Evolutionary conservation across 2,329 filamentous ascomycete species (phyloP), one percentile per base, ranked within the genome.

Genomic region (Trichoderma sp.): DNA sequence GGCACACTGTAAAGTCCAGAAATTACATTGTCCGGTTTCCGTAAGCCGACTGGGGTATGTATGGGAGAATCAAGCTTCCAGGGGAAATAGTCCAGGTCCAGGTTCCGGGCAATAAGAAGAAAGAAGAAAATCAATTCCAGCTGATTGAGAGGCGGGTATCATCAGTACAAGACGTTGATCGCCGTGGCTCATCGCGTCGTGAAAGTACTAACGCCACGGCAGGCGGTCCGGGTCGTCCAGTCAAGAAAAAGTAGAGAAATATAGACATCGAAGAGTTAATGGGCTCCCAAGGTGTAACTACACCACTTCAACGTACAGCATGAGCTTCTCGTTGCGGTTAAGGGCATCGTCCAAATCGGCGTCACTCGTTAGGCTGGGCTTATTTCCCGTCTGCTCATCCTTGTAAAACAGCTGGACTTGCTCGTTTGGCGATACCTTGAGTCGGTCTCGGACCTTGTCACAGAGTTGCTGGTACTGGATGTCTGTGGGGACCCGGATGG

Each of bases 401-500:
- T 93, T 92, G 84, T 97, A 98, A 76, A 91, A 93, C 28, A 98
- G 87, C 73, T 92, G 86, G 32, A 98, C 87, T 26, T 92, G 88
- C n/a, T 93, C 90, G 11, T 88, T 85, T 13, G 85, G 83, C 0
- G 85, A 85, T 65, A 97, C 87, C 83, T 94, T 94, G 74, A 97
- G 87, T 58, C 96, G 88, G 76, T 98, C 94, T 64, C 90, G 88
- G 72, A 98, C 90, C 82, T 96, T 97, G 75, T 94, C 91, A 76
- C 92, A 91, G 9, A 99, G 86, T 73, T 94, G 92, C 68, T 88
- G 85, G 80, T 91, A 96, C 68, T 88, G 88, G 76, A 97, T 94
- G 69, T 97, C 92, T 1, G 88, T 88, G 0, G 95, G 92, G 70
- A 98, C 93, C 39, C 95, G 91, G 77, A 99, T 94, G 58, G 96